Evolutionary conservation across 2,329 filamentous ascomycete genomes (phyloP).

Genomic region (Immersiporthe knoxdaviesiana): DNA sequence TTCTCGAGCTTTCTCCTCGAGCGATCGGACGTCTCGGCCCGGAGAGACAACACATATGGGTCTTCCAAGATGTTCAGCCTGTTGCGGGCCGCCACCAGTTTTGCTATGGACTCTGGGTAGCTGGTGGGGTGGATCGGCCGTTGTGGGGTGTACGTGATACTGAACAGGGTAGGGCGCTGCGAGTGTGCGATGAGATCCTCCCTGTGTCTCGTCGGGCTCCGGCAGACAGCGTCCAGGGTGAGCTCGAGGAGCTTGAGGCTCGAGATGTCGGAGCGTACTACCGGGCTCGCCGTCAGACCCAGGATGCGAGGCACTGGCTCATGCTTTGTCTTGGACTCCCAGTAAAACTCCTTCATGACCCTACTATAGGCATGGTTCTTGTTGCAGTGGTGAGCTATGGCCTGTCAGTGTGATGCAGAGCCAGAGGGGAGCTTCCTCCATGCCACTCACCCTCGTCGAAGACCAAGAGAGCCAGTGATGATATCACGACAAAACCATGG

Average conservation of each 20-base stretch:
- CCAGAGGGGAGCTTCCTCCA: background rate
- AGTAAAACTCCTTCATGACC: slow-evolving; percentile 77
- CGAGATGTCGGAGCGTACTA: slow-evolving; percentile 60
- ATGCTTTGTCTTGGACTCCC: slow-evolving; percentile 46
- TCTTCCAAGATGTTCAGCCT: slow-evolving; percentile 62
- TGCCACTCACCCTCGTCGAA: slow-evolving; percentile 76
- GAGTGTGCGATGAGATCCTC: slow-evolving; percentile 70
- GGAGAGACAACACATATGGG: slow-evolving; percentile 59
- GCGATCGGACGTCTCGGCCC: slow-evolving; percentile 44
- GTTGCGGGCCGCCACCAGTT: slow-evolving; percentile 46
- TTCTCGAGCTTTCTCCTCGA: slow-evolving; percentile 44
- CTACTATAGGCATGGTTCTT: slow-evolving; percentile 65
- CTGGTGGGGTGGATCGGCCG: background rate
- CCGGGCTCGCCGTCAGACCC: slow-evolving; percentile 80
- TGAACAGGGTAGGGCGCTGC: slow-evolving; percentile 63
- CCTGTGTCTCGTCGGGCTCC: slow-evolving; percentile 69
- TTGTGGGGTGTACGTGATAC: slow-evolving; percentile 38
- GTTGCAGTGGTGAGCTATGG: slow-evolving; percentile 73
- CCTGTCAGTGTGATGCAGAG: slow-evolving; percentile 1
- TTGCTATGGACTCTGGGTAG: slow-evolving; percentile 45
- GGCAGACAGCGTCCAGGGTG: slow-evolving; percentile 71
- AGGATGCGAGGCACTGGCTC: slow-evolving; percentile 66
- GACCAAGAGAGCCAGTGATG: slow-evolving; percentile 67
- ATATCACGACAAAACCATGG: slow-evolving; percentile 73
- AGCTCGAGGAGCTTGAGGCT: slow-evolving; percentile 66